Evolutionary conservation across 108 stramenopile species (phyloP).

Genomic region (Cyclostephanos tholiformis): DNA sequence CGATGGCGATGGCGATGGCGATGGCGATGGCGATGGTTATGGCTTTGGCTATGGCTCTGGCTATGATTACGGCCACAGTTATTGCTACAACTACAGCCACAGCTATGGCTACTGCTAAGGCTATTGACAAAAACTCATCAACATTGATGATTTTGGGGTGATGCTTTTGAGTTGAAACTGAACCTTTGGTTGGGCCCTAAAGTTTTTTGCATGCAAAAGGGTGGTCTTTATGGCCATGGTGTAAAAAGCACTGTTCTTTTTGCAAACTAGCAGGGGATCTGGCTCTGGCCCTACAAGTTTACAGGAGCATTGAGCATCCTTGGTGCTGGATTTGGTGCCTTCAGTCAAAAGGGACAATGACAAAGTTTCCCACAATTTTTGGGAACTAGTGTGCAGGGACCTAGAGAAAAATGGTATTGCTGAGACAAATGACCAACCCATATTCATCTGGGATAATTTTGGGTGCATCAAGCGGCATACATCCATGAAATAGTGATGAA

Average conservation of each 20-base stretch:
- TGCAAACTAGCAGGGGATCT: no score
- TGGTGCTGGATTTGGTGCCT: conserved; percentile 2
- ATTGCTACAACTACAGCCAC: no score
- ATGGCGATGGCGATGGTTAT: no score
- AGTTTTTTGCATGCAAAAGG: no score
- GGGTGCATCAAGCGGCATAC: neutral
- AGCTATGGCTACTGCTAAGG: no score
- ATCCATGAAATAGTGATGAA: neutral
- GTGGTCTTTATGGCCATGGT: conserved; percentile 9
- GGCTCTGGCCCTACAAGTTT: neutral
- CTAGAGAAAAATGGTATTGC: conserved; percentile 7
- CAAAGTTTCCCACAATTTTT: conserved; percentile 2
- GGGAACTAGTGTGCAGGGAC: neutral
- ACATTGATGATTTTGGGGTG: conserved; percentile 30
- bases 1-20: no score
- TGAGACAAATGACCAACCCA: neutral
- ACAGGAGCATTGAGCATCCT: conserved; percentile 8
- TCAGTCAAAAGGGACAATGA: neutral
- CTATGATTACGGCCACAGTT: no score
- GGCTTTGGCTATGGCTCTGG: no score
- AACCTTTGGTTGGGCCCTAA: neutral
- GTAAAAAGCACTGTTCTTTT: neutral
- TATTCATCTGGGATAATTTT: conserved; percentile 19
- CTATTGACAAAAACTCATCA: conserved; percentile 2
- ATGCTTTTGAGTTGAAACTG: conserved; percentile 5